Percentiles rank a stretch among this genome's conserved stretches.
Conservation (phyloP, 2,329 filamentous ascomycete species). For the Grosmannia huntii region DNA sequence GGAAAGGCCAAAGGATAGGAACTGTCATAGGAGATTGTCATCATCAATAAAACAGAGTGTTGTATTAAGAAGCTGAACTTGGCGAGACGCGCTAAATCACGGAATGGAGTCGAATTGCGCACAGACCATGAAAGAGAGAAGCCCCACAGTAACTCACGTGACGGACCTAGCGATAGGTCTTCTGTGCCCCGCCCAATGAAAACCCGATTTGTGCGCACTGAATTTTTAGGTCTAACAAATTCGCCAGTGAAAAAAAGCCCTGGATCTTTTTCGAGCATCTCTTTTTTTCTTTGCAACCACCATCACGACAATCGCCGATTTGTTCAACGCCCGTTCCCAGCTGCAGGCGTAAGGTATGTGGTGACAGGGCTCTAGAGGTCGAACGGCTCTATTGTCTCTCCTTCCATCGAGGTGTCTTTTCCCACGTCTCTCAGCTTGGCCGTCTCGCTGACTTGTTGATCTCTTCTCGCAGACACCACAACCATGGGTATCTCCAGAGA, state of each 20-base stretch:
- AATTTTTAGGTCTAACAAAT: conserved; percentile 10
- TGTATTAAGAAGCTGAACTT: neutral
- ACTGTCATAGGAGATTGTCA: neutral
- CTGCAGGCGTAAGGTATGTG: conserved; percentile 11
- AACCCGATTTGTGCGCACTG: conserved; percentile 13
- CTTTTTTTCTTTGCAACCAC: conserved; percentile 5
- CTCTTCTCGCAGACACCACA: conserved; percentile 47
- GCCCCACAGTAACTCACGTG: neutral
- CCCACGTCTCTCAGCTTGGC: neutral
- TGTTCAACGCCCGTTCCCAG: conserved; percentile 8
- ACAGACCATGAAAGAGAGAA: too few relatives aligned
- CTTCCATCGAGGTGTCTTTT: neutral
- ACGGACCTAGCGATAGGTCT: neutral
- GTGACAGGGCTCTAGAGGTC: neutral
- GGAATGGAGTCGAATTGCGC: too few relatives aligned
- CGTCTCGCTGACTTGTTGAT: neutral
- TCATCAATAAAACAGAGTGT: neutral
- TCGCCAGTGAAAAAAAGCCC: conserved; percentile 6
- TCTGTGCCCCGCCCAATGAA: neutral
- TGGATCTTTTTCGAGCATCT: conserved; percentile 5
- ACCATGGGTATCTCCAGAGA: conserved; percentile 99
- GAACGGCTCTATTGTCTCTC: neutral
- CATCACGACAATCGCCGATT: conserved; percentile 7
- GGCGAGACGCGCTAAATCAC: neutral
- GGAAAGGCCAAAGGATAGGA: neutral